A percentile compares a stretch with the other conserved stretches of the same genome.
These are phyloP conservation scores for Boletellus ananas DNA, from an alignment of 768 basidiomycete genomes.

Conservation along the genomic window DNA sequence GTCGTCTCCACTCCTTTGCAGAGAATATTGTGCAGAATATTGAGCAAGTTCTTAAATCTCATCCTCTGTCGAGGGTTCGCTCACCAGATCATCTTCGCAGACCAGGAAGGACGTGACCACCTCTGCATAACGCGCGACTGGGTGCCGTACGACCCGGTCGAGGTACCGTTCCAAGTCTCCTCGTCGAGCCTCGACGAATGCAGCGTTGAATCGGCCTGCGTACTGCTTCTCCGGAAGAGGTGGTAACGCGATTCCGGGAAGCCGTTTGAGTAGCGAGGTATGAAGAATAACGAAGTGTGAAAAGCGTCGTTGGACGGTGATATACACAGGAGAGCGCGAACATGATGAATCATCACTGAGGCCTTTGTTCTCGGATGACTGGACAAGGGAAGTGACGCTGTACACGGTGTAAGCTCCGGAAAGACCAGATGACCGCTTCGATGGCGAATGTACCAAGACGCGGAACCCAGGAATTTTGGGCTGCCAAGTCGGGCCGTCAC, in stretches of 20 bases:
- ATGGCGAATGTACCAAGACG: conserved; percentile 75
- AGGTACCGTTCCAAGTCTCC: conserved; percentile 82
- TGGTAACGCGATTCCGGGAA: conserved; percentile 76
- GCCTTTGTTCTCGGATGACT: conserved; percentile 15
- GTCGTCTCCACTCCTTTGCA: conserved; percentile 65
- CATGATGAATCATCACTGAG: conserved; percentile 18
- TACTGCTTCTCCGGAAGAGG: conserved; percentile 86
- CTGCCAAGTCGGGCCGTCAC: conserved; percentile 69
- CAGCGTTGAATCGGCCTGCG: conserved; percentile 71
- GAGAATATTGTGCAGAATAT: background rate
- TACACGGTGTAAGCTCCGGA: conserved; percentile 75
- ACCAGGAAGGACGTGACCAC: conserved; percentile 76
- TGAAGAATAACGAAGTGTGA: conserved; percentile 82
- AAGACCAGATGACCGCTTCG: conserved; percentile 63
- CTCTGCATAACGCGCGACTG: conserved; percentile 74
- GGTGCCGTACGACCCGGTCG: conserved; percentile 64
- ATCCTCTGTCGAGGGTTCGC: conserved; percentile 25
- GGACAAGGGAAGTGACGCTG: conserved; percentile 56
- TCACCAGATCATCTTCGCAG: conserved; percentile 70
- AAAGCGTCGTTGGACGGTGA: conserved; percentile 79
- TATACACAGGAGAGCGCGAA: conserved; percentile 42
- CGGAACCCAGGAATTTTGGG: conserved; percentile 68
- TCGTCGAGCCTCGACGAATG: conserved; percentile 78
- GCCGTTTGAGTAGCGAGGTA: conserved; percentile 59
- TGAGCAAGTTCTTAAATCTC: background rate